These are phyloP conservation scores for Agroathelia rolfsii DNA, from an alignment of 1,284 basidiomycete species.

Conservation along the genomic window DNA sequence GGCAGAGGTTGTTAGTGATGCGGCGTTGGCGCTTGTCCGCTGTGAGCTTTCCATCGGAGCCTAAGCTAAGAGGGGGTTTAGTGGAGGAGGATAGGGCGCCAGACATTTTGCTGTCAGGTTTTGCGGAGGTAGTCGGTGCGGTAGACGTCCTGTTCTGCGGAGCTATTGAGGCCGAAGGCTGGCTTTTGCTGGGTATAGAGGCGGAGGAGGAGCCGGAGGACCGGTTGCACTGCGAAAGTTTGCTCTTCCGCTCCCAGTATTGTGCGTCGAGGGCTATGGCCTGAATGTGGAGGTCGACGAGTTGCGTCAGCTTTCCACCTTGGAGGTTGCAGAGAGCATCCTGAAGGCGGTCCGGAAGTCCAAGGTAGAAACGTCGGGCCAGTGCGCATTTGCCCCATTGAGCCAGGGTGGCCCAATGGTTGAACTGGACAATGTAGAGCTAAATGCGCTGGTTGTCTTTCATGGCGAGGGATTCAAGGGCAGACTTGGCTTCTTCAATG, in stretches of 20 bases:
- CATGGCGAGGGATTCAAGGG: slow-evolving; percentile 5
- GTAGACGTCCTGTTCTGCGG: too few relatives aligned
- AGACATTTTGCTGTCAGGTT: too few relatives aligned
- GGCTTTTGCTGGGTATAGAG: neutral
- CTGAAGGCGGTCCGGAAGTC: slow-evolving; percentile 9
- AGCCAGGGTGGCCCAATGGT: slow-evolving; percentile 1
- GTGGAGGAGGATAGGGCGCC: too few relatives aligned
- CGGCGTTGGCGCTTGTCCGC: slow-evolving; percentile 7
- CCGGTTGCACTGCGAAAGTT: neutral
- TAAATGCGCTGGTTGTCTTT: neutral
- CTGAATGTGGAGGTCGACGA: neutral
- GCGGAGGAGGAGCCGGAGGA: neutral
- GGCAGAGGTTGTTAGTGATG: slow-evolving; percentile 10
- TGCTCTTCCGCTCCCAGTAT: slow-evolving; percentile 1
- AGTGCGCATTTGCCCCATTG: slow-evolving; percentile 6
- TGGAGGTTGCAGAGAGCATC: too few relatives aligned
- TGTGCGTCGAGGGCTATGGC: too few relatives aligned
- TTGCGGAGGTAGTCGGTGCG: too few relatives aligned
- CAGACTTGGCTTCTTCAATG: slow-evolving; percentile 7
- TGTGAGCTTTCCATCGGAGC: slow-evolving; percentile 3
- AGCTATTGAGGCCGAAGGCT: too few relatives aligned
- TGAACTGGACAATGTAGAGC: slow-evolving; percentile 5
- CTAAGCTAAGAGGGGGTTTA: too few relatives aligned
- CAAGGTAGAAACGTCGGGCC: slow-evolving; percentile 6
- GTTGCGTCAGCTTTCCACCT: too few relatives aligned